Evolutionary conservation across 306 rosid species (phyloP).

Genomic region (Dalbergia cochinchinensis): DNA sequence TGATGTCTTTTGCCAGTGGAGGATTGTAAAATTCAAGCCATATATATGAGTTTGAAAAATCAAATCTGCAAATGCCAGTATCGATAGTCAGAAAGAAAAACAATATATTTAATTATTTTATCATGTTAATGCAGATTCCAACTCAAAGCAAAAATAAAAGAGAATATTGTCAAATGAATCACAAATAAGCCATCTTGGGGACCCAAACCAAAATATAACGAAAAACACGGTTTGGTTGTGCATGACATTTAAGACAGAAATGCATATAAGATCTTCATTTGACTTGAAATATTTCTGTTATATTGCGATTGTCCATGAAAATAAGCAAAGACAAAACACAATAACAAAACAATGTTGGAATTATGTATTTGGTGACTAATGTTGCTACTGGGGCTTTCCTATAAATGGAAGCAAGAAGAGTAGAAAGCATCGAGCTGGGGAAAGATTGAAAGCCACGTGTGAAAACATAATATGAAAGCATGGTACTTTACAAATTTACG

Average conservation of each 20-base stretch:
- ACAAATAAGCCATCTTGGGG: not conserved
- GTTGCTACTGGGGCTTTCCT: slow-evolving; percentile 9
- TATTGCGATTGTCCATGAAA: not conserved
- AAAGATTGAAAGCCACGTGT: not conserved
- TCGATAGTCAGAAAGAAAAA: slow-evolving; percentile 18
- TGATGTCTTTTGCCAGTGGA: slow-evolving; percentile 77
- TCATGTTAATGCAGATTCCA: not conserved
- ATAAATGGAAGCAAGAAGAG: not conserved
- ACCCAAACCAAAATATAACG: not conserved
- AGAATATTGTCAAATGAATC: slow-evolving; percentile 13
- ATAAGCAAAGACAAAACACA: slow-evolving; percentile 25
- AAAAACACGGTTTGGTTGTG: not conserved
- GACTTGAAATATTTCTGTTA: not conserved
- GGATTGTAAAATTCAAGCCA: slow-evolving; percentile 89
- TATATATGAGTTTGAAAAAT: slow-evolving; percentile 84
- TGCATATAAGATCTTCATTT: not conserved
- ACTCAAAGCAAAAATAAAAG: slow-evolving; percentile 12
- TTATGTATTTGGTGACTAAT: not conserved
- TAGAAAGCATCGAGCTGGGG: not conserved
- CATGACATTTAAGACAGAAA: not conserved
- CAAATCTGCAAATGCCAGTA: slow-evolving; percentile 67
- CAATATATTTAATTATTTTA: slow-evolving; percentile 28
- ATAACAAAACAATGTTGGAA: not conserved
- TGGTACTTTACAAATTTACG: not conserved
- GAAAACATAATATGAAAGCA: not conserved